These are phyloP conservation scores for Allium fistulosum DNA, from an alignment of 106 monocot species.

Conservation along the genomic window DNA sequence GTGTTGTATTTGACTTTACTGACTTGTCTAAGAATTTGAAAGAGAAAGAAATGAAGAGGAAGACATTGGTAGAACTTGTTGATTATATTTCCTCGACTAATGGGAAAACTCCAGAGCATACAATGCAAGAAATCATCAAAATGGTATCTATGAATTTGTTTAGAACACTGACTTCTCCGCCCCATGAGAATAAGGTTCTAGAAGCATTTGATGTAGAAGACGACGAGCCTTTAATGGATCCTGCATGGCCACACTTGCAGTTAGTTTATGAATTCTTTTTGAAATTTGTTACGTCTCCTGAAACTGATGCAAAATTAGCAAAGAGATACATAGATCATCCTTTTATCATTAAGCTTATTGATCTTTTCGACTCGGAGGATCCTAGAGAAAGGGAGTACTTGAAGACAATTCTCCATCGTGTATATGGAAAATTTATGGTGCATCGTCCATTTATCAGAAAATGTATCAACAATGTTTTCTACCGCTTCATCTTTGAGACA, in stretches of 20 bases:
- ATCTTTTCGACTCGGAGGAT: slow-evolving; percentile 23
- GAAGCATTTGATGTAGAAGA: slow-evolving; percentile 44
- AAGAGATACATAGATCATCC: slow-evolving; percentile 27
- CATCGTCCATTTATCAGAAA: slow-evolving; percentile 17
- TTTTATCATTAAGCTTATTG: slow-evolving; percentile 14
- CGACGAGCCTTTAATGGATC: slow-evolving; percentile 45
- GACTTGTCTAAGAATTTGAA: slow-evolving; percentile 30
- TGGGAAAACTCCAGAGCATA: slow-evolving; percentile 27
- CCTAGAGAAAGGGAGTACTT: slow-evolving; percentile 19
- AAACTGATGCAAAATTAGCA: slow-evolving; percentile 36
- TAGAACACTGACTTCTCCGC: slow-evolving; percentile 16
- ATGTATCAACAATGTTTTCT: slow-evolving; percentile 17
- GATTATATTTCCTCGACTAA: slow-evolving; percentile 35
- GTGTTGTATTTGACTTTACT: slow-evolving; percentile 29
- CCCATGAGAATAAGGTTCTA: slow-evolving; percentile 26
- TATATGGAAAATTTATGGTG: slow-evolving; percentile 28
- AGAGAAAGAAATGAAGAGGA: slow-evolving; percentile 39
- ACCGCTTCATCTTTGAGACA: slow-evolving; percentile 5
- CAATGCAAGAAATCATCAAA: slow-evolving; percentile 33
- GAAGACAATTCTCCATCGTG: slow-evolving; percentile 19
- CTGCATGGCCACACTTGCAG: slow-evolving; percentile 43
- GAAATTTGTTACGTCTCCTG: slow-evolving; percentile 35
- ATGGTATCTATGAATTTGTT: slow-evolving; percentile 40
- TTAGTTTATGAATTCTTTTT: slow-evolving; percentile 40
- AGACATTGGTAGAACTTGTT: slow-evolving; percentile 38